These are phyloP conservation scores for Parascedosporium putredinis DNA, from an alignment of 2,329 filamentous ascomycete genomes.

Conservation along the genomic window DNA sequence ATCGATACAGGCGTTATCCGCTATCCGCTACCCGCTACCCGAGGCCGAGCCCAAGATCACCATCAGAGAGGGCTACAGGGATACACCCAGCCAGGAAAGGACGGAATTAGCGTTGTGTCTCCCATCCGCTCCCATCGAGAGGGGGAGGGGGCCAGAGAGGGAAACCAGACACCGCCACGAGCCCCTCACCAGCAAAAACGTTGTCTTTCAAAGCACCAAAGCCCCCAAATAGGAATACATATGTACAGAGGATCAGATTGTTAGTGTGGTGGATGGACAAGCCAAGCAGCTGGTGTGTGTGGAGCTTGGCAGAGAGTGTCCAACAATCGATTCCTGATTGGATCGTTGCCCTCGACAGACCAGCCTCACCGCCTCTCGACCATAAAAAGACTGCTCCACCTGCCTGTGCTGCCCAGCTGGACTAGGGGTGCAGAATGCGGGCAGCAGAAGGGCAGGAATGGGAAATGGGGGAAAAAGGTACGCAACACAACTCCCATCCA, in stretches of 20 bases:
- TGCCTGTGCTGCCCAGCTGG: neutral
- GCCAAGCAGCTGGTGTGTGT: neutral
- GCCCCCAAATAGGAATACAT: neutral
- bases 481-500: neutral
- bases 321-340: neutral
- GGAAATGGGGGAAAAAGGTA: no score
- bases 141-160: no score
- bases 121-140: no score
- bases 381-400: neutral
- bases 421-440: neutral
- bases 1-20: no score
- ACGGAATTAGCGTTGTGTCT: no score
- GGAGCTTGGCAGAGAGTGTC: neutral
- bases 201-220: neutral
- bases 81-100: no score
- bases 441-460: no score
- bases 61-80: no score
- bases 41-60: no score
- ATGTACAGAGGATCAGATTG: no score
- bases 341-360: neutral
- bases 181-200: neutral
- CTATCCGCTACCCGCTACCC: neutral
- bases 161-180: no score
- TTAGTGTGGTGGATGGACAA: neutral
- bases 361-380: conserved; percentile 1